Evolutionary conservation across 495 filamentous ascomycete species (phyloP).

Genomic region (Delitschia confertaspora): DNA sequence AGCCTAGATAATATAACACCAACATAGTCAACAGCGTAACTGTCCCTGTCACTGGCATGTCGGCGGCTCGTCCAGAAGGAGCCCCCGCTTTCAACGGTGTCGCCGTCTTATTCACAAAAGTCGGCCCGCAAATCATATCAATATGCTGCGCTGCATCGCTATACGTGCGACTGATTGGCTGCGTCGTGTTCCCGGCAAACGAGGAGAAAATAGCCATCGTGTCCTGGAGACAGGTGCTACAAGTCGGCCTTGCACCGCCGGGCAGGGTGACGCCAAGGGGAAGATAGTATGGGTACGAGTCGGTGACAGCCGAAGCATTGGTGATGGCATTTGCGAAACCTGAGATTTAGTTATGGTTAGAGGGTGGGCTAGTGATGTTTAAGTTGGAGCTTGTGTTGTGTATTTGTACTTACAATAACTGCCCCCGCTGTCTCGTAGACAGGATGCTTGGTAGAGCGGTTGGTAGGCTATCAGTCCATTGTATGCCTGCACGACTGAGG

Average conservation of each 20-base stretch:
- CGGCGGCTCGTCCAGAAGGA: background rate
- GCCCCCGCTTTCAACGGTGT: slow-evolving; percentile 23
- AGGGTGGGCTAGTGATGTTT: slow-evolving; percentile 13
- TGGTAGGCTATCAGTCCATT: slow-evolving; percentile 62
- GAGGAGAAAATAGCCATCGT: slow-evolving; percentile 32
- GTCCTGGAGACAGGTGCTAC: slow-evolving; percentile 34
- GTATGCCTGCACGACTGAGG: slow-evolving; percentile 65
- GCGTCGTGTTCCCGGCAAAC: slow-evolving; percentile 30
- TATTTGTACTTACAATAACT: slow-evolving; percentile 52
- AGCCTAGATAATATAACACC: slow-evolving; percentile 20
- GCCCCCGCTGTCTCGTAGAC: slow-evolving; percentile 51
- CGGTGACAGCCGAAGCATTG: slow-evolving; percentile 55
- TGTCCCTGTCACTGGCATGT: slow-evolving; percentile 12
- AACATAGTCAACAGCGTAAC: slow-evolving; percentile 25
- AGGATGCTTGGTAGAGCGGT: slow-evolving; percentile 68
- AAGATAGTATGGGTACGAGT: slow-evolving; percentile 73
- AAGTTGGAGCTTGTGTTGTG: too few species aligned
- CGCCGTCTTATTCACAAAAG: slow-evolving; percentile 30
- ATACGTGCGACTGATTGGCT: slow-evolving; percentile 34
- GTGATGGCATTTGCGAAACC: slow-evolving; percentile 77
- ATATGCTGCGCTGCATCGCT: slow-evolving; percentile 32
- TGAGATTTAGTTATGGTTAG: slow-evolving; percentile 5
- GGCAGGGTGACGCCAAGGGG: slow-evolving; percentile 67
- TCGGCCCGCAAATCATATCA: slow-evolving; percentile 31
- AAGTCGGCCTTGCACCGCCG: slow-evolving; percentile 50